Conservation (phyloP, 257 asterid species). For the Jacaranda copaia region DNA sequence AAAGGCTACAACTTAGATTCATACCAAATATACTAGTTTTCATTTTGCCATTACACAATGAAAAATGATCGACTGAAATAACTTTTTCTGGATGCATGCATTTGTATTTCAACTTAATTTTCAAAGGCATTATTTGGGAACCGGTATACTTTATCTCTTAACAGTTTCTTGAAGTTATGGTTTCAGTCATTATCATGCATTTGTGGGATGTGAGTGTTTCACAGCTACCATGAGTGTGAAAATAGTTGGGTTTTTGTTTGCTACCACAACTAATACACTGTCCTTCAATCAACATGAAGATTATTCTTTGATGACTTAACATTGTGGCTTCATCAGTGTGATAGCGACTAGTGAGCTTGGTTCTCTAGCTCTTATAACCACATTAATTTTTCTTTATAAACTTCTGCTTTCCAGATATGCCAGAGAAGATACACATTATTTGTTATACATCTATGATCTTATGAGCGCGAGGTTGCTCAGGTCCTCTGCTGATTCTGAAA, state of each 20-base stretch:
- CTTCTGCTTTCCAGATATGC: constrained; percentile 71
- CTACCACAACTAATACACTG: not conserved
- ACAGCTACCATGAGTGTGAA: not conserved
- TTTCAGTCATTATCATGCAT: not conserved
- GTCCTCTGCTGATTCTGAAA: constrained; percentile 58
- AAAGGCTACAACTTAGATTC: not conserved
- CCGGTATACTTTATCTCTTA: not conserved
- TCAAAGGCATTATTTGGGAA: not conserved
- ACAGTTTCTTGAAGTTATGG: not conserved
- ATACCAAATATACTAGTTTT: not conserved
- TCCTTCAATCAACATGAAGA: not conserved
- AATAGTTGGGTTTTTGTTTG: not conserved
- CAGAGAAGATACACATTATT: constrained; percentile 97
- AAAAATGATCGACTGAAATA: not conserved
- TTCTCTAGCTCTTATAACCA: constrained; percentile 7
- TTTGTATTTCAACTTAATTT: not conserved
- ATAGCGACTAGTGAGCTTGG: not conserved
- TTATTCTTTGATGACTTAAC: not conserved
- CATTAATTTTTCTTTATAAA: constrained; percentile 25
- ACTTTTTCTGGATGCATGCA: too few species aligned
- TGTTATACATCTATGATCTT: constrained; percentile 84
- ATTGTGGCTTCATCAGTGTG: constrained; percentile 16
- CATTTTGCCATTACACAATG: not conserved
- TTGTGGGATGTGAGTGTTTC: not conserved
- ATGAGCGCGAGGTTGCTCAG: constrained; percentile 69